Evolutionary conservation across 2,329 filamentous ascomycete genomes (phyloP).

Genomic region (Cercospora sesami): DNA sequence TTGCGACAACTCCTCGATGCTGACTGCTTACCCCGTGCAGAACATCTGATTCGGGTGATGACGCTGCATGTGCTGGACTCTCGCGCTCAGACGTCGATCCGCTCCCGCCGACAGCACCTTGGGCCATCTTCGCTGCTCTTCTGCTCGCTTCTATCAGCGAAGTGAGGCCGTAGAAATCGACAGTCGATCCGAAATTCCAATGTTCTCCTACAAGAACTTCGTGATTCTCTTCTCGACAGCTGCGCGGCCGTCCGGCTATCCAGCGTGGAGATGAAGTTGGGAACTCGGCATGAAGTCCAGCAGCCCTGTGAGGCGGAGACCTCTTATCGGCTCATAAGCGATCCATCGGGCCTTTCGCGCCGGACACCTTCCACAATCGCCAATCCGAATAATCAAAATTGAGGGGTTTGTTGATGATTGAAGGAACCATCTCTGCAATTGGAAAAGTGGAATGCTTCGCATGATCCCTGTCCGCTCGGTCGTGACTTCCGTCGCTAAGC

Average conservation of each 20-base stretch:
- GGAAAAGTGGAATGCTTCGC: not conserved
- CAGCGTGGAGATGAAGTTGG: not conserved
- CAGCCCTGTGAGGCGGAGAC: not conserved
- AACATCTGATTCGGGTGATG: too few relatives aligned
- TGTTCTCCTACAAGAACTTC: not conserved
- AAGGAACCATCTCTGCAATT: not conserved
- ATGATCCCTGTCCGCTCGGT: not conserved
- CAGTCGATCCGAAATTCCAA: too few relatives aligned
- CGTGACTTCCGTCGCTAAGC: not conserved
- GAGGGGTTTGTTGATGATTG: not conserved
- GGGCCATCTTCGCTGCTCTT: too few relatives aligned
- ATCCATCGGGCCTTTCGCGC: not conserved
- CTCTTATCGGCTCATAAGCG: not conserved
- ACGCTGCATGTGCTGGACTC: too few relatives aligned
- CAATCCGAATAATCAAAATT: not conserved
- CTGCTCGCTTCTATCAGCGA: too few relatives aligned
- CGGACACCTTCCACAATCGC: not conserved
- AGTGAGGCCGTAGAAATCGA: too few relatives aligned
- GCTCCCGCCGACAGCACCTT: too few relatives aligned
- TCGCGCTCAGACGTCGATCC: too few relatives aligned
- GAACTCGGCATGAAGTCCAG: not conserved
- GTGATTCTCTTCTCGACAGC: not conserved
- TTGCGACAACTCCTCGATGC: too few relatives aligned
- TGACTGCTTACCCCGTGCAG: too few relatives aligned
- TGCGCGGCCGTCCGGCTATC: not conserved